Conservation (phyloP, 257 asterid genomes). For the Mentha longifolia region DNA sequence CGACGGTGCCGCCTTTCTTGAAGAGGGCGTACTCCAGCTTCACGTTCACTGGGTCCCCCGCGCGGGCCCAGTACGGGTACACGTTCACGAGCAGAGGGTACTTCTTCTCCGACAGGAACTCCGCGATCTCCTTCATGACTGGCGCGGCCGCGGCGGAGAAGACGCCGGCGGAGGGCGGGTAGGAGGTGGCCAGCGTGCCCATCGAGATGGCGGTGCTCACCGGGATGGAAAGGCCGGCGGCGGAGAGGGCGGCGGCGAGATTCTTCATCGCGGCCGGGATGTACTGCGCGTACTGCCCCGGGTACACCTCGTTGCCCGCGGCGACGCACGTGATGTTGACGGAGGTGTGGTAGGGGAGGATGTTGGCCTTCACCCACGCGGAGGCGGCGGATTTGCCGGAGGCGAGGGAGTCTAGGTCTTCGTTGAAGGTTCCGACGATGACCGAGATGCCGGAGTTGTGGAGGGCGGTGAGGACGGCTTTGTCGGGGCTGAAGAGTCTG, state of each 20-base stretch:
- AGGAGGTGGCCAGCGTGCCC: constrained; percentile 31
- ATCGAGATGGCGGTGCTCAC: constrained; percentile 42
- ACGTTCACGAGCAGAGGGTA: constrained; percentile 41
- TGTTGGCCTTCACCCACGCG: constrained; percentile 39
- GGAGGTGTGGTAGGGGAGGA: constrained; percentile 28
- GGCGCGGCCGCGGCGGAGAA: neutral
- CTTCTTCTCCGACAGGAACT: constrained; percentile 23
- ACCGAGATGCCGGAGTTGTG: constrained; percentile 34
- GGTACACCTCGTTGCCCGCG: constrained; percentile 53
- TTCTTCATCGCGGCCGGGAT: constrained; percentile 46
- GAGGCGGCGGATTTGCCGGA: constrained; percentile 29
- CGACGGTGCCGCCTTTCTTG: neutral
- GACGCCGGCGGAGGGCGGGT: constrained; percentile 44
- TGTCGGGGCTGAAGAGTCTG: constrained; percentile 1
- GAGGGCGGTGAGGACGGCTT: constrained; percentile 37
- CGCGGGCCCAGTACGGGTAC: constrained; percentile 45
- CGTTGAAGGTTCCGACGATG: constrained; percentile 39
- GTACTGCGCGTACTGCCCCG: constrained; percentile 39
- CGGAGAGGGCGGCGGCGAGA: constrained; percentile 21
- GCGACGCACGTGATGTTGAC: constrained; percentile 31
- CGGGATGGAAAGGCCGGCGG: constrained; percentile 13
- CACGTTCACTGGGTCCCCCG: constrained; percentile 30
- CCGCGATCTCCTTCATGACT: constrained; percentile 25
- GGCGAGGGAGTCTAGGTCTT: constrained; percentile 39
- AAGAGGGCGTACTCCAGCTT: constrained; percentile 42